phyloP scores from a whole-genome alignment of 1,284 basidiomycete genomes.

The Vanrija humicola region DNA sequence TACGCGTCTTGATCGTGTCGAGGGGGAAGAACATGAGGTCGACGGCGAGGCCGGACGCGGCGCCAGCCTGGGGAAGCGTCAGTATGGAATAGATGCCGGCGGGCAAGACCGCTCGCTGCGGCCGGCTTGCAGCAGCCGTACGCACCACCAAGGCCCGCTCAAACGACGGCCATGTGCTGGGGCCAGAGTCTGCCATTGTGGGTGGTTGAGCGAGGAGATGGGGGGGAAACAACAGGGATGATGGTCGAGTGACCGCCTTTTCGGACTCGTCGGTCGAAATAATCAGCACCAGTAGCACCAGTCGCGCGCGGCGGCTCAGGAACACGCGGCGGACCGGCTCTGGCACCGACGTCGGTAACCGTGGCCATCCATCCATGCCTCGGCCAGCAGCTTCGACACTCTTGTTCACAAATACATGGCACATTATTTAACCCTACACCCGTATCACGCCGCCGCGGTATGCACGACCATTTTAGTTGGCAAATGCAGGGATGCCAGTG shows the following conservation, averaged over 20 bases:
- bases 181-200: neutral
- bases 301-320: neutral
- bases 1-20: constrained; percentile 92
- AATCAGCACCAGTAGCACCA: neutral
- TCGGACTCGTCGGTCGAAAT: neutral
- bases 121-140: neutral
- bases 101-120: neutral
- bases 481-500: constrained; percentile 59
- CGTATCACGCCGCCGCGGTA: too few species aligned
- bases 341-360: neutral
- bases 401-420: neutral
- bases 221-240: neutral
- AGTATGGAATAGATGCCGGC: too few species aligned
- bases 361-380: neutral
- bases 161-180: constrained; percentile 21
- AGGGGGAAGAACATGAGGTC: constrained; percentile 95
- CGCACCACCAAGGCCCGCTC: constrained; percentile 39
- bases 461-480: constrained; percentile 7
- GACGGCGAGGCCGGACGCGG: constrained; percentile 79
- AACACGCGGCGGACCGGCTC: neutral
- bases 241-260: neutral
- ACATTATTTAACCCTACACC: neutral
- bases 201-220: neutral
- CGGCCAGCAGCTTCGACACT: neutral
- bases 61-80: constrained; percentile 68